Evolutionary conservation across 345 rosid species (phyloP).

Genomic region (Eucalyptus dawsonii): DNA sequence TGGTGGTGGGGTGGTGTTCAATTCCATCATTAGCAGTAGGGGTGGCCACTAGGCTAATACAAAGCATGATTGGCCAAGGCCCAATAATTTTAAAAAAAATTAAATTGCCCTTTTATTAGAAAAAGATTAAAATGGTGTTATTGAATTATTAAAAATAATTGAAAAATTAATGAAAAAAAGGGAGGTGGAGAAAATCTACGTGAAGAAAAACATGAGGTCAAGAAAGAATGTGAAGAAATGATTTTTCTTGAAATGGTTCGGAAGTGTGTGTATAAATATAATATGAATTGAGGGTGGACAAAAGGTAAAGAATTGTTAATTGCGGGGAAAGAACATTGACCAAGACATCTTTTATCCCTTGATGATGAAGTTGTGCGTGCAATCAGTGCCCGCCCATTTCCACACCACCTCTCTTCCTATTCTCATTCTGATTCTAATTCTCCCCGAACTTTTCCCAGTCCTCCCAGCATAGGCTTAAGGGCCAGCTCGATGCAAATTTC

Average conservation of each 20-base stretch:
- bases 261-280: not conserved
- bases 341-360: not conserved
- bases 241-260: not conserved
- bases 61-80: not conserved
- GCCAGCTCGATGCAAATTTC: not conserved
- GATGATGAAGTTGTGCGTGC: not conserved
- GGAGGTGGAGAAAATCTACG: not conserved
- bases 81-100: not conserved
- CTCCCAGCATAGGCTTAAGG: not conserved
- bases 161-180: not conserved
- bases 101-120: not conserved
- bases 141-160: not conserved
- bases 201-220: not conserved
- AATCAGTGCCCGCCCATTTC: not conserved
- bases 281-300: not conserved
- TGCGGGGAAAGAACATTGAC: not conserved
- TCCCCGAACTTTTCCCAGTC: not conserved
- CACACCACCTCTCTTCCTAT: not conserved
- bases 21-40: not conserved
- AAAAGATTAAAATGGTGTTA: not conserved
- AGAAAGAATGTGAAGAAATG: not conserved
- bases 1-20: not conserved
- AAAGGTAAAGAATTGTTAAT: not conserved
- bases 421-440: not conserved
- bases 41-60: not conserved